Evolutionary conservation across 257 asterid species (phyloP), one percentile per base, ranked within the genome.

Genomic region (Perilla frutescens): DNA sequence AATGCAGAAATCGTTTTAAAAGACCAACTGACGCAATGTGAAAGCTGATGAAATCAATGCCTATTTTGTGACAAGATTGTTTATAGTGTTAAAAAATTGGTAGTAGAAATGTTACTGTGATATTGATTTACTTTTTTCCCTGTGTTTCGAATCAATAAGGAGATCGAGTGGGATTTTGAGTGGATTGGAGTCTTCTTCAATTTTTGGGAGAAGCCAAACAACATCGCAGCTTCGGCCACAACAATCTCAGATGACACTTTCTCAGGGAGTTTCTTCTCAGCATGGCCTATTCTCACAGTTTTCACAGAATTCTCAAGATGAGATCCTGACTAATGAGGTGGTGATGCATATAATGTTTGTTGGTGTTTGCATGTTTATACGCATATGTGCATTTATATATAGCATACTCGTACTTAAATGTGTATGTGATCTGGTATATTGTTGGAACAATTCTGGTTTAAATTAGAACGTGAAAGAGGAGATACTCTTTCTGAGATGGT

Each of bases 231-330:
- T 80, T 62, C 80, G 87, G 76, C 62, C 85, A 49, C 89, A 85
- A 59, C 86, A 66, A 71, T 89, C 98, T 15, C 98, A 90, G 84
- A 86, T 57, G 82, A 81, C 97, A 56, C 81, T 87, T 73, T 88
- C 96, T 31, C 98, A 87, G 72, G 99, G 97, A 81, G 75, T 77
- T 76, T 90, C 97, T 6, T 90, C 98, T 66, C 99, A 94, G 88
- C 96, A 81, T 13, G 92, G 89, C 74, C 68, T 81, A 60, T 89
- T 86, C 83, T 95, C 97, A 58, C 97, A 92, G 89, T 78, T 90
- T 71, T 94, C 97, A 5, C 97, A 87, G 88, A 89, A 81, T 79
- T 85, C 97, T 68, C 88, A 83, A 45, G 99, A 92, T 4, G 97
- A 90, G 36, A 63, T 81, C 75, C 83, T 85, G 79, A 83, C 88